phyloP scores from a whole-genome alignment of 23 red algal genomes.

The Gracilaria caudata region DNA sequence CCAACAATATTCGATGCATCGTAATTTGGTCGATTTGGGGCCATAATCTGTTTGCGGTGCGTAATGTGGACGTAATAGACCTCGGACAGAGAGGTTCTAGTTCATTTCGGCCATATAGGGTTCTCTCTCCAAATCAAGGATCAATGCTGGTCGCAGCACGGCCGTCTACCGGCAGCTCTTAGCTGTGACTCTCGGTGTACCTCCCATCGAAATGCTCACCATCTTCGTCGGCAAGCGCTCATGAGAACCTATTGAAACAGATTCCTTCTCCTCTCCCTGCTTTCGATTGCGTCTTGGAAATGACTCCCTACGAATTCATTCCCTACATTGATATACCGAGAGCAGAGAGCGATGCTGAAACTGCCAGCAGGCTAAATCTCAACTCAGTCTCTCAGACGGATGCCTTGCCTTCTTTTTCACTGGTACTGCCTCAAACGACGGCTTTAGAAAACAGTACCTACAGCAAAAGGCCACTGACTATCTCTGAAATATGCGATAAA shows the following conservation, averaged over 20 bases:
- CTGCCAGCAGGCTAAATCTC: background rate
- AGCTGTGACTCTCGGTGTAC: too few relatives aligned
- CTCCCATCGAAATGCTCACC: too few relatives aligned
- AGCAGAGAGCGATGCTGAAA: constrained; percentile 35
- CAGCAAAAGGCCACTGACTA: constrained; percentile 6
- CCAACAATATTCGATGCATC: too few relatives aligned
- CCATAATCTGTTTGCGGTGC: too few relatives aligned
- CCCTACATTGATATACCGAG: constrained; percentile 13
- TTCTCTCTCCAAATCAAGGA: too few relatives aligned
- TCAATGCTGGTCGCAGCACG: too few relatives aligned
- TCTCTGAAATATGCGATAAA: constrained; percentile 32
- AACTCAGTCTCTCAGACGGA: constrained; percentile 15
- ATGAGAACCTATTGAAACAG: constrained; percentile 23
- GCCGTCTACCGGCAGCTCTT: too few relatives aligned
- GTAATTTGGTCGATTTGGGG: too few relatives aligned
- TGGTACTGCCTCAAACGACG: background rate
- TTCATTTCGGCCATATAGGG: too few relatives aligned
- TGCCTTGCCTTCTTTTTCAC: background rate
- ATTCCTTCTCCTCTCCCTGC: constrained; percentile 32
- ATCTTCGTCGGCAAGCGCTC: too few relatives aligned
- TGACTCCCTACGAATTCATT: constrained; percentile 32
- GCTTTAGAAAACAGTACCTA: background rate
- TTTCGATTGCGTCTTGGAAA: constrained; percentile 23
- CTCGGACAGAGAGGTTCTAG: too few relatives aligned
- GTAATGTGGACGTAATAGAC: too few relatives aligned